Conservation (phyloP, 331 rosid genomes). For the Rhamnella rubrinervis region DNA sequence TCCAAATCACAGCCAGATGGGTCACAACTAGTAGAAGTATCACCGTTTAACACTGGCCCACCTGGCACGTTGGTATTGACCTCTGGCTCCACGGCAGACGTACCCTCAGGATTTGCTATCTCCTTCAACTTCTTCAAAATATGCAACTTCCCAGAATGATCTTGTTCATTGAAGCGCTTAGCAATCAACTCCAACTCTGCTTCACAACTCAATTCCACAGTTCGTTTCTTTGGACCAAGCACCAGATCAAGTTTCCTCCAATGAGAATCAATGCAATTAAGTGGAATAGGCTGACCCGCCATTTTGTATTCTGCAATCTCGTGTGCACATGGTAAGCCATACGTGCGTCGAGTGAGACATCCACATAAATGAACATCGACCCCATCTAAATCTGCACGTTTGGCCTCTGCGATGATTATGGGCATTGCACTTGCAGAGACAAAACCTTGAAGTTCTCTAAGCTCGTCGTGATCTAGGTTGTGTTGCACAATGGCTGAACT, state of each 20-base stretch:
- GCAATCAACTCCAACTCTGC: not conserved
- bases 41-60: not conserved
- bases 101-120: not conserved
- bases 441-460: constrained; percentile 4
- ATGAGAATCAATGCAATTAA: constrained; percentile 5
- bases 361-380: not conserved
- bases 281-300: not conserved
- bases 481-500: constrained; percentile 1
- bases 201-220: not conserved
- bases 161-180: not conserved
- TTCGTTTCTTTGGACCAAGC: not conserved
- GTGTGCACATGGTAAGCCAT: constrained; percentile 13
- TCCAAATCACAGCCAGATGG: not conserved
- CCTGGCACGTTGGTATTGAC: not conserved
- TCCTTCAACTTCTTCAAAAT: constrained; percentile 3
- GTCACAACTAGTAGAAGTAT: not conserved
- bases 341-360: not conserved
- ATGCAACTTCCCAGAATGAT: not conserved
- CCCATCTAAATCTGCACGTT: not conserved
- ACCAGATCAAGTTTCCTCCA: constrained; percentile 16
- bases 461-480: not conserved
- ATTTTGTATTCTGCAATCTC: constrained; percentile 12
- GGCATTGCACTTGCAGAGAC: not conserved
- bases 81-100: not conserved
- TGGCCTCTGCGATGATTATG: not conserved